Conservation (phyloP, 31 red algal genomes). For the Asparagopsis taxiformis region DNA sequence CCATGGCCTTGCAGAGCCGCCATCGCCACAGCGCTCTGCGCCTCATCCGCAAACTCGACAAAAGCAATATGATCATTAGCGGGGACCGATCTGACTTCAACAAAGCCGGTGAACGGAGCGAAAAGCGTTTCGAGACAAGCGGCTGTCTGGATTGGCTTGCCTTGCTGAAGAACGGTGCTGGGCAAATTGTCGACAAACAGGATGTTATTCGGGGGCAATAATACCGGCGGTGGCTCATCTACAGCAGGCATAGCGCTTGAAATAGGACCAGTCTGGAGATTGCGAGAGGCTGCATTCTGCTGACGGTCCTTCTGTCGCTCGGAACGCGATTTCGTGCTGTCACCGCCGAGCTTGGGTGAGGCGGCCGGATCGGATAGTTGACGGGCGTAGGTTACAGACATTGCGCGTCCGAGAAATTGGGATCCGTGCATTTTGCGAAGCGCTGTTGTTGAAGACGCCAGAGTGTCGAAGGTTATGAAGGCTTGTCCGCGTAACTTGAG, state of each 20-base stretch:
- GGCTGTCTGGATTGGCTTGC: background rate
- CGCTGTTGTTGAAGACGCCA: slow-evolving; percentile 68
- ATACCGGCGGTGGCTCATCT: background rate
- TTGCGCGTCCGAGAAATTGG: slow-evolving; percentile 53
- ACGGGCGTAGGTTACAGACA: slow-evolving; percentile 67
- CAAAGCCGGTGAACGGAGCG: slow-evolving; percentile 71
- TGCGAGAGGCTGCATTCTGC: background rate
- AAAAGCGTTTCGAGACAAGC: slow-evolving; percentile 58
- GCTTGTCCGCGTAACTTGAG: slow-evolving; percentile 84
- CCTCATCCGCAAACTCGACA: slow-evolving; percentile 77
- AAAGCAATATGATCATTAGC: slow-evolving; percentile 68
- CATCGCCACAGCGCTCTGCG: slow-evolving; percentile 71
- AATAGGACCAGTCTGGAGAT: background rate
- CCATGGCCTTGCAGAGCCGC: slow-evolving; percentile 46
- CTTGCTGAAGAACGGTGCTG: background rate
- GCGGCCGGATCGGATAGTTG: slow-evolving; percentile 30
- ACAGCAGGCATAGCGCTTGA: background rate
- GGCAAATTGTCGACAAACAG: slow-evolving; percentile 71
- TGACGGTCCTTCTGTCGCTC: slow-evolving; percentile 9
- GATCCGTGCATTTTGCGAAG: slow-evolving; percentile 50
- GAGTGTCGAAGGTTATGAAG: slow-evolving; percentile 81
- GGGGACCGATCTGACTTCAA: slow-evolving; percentile 59
- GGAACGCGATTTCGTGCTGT: slow-evolving; percentile 11
- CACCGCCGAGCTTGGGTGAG: slow-evolving; percentile 31
- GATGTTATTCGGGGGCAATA: slow-evolving; percentile 55